Evolutionary conservation across 192 early-diverging fungal genomes (phyloP).

Genomic region (Rhizoclosmatium globosum): DNA sequence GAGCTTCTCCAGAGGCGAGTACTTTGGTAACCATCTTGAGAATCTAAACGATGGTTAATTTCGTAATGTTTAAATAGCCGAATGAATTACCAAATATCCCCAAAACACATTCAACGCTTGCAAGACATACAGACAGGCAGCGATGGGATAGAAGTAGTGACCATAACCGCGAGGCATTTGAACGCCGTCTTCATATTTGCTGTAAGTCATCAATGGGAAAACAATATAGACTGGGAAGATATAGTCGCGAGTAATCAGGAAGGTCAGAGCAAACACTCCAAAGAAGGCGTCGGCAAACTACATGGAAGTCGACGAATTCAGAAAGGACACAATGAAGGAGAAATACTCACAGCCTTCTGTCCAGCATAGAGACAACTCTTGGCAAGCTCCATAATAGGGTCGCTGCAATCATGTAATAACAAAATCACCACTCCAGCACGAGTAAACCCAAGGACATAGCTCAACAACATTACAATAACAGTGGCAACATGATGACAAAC

Average conservation of each 20-base stretch:
- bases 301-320: neutral
- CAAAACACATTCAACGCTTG: conserved; percentile 35
- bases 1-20: neutral
- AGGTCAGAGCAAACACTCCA: conserved; percentile 35
- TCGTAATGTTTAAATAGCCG: neutral
- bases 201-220: neutral
- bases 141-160: conserved; percentile 24
- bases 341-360: conserved; percentile 1
- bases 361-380: conserved; percentile 55
- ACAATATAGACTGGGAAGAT: conserved; percentile 41
- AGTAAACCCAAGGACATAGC: conserved; percentile 48
- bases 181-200: conserved; percentile 36
- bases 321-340: neutral
- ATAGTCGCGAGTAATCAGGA: conserved; percentile 36
- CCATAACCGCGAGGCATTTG: conserved; percentile 34
- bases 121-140: conserved; percentile 29
- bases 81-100: conserved; percentile 21
- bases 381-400: conserved; percentile 61
- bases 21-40: conserved; percentile 18
- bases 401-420: conserved; percentile 51
- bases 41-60: neutral
- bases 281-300: conserved; percentile 41
- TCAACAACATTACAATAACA: conserved; percentile 45
- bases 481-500: conserved; percentile 54
- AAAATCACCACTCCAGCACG: conserved; percentile 51